A percentile compares a stretch with the other conserved stretches of the same genome.
Evolutionary conservation across 305 asterid genomes (phyloP).

Genomic region (Plantago coronopus): DNA sequence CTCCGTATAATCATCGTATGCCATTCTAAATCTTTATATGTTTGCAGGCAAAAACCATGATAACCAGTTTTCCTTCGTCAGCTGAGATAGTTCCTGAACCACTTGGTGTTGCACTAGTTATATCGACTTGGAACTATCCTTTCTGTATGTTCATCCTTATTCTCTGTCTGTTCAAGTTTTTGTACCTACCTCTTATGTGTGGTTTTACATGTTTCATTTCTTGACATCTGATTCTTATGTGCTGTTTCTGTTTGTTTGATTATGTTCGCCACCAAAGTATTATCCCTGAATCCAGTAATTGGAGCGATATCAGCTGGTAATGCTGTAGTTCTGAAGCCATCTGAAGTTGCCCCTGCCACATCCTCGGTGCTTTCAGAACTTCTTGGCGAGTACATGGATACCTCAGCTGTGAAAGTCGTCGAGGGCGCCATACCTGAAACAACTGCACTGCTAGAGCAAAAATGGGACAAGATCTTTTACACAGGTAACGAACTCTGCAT

Average conservation of each 20-base stretch:
- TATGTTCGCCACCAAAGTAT: constrained; percentile 28
- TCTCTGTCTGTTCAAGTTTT: background rate
- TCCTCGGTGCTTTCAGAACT: constrained; percentile 55
- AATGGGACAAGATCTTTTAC: constrained; percentile 78
- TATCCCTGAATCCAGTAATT: constrained; percentile 64
- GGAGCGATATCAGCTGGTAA: constrained; percentile 92
- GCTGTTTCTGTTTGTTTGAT: background rate
- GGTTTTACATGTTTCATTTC: background rate
- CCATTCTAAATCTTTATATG: background rate
- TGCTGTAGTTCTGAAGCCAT: constrained; percentile 75
- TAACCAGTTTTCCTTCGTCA: constrained; percentile 63
- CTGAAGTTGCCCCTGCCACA: constrained; percentile 72
- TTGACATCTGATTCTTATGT: background rate
- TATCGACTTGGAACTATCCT: constrained; percentile 91
- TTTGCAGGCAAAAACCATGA: constrained; percentile 56
- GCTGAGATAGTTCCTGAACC: constrained; percentile 76
- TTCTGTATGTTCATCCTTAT: constrained; percentile 46
- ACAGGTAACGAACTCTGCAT: constrained; percentile 32
- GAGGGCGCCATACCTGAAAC: constrained; percentile 64
- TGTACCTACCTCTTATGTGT: too few species aligned
- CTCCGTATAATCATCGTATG: background rate
- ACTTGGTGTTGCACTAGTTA: constrained; percentile 62
- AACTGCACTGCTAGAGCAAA: constrained; percentile 61
- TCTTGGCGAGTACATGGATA: constrained; percentile 53
- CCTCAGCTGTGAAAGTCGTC: constrained; percentile 57